Percentiles rank a stretch among this genome's conserved stretches.
These are phyloP conservation scores for Cladosporium sp. DNA, from an alignment of 2,329 filamentous ascomycete species.

Conservation along the genomic window DNA sequence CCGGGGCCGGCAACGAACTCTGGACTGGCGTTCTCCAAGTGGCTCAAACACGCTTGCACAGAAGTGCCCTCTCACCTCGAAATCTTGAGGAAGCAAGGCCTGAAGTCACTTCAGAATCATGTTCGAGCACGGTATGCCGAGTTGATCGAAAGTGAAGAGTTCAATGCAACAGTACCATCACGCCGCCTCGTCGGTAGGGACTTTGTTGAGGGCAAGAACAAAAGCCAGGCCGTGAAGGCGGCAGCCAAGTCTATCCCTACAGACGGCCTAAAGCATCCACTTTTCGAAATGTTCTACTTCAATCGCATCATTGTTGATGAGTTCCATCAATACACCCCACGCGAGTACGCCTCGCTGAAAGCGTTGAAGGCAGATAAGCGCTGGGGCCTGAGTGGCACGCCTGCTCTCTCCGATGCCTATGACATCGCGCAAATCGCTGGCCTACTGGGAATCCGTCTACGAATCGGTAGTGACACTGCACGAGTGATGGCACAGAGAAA, in stretches of 20 bases:
- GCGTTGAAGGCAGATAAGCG: slow-evolving; percentile 45
- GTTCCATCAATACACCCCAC: slow-evolving; percentile 50
- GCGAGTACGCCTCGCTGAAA: slow-evolving; percentile 39
- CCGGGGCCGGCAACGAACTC: slow-evolving; percentile 35
- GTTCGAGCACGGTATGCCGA: slow-evolving; percentile 21
- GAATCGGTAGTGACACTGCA: slow-evolving; percentile 45
- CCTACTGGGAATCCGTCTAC: slow-evolving; percentile 51
- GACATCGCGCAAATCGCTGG: slow-evolving; percentile 54
- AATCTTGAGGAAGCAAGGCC: slow-evolving; percentile 28
- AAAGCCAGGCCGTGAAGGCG: slow-evolving; percentile 11
- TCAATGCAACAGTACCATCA: slow-evolving; percentile 33
- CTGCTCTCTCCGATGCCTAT: slow-evolving; percentile 50
- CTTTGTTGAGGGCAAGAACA: slow-evolving; percentile 15
- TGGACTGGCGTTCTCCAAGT: slow-evolving; percentile 47
- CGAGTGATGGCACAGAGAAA: slow-evolving; percentile 41
- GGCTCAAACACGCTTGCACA: slow-evolving; percentile 37
- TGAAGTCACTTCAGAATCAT: slow-evolving; percentile 25
- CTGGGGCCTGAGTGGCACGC: slow-evolving; percentile 61
- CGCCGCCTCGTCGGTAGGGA: slow-evolving; percentile 27
- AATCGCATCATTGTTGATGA: slow-evolving; percentile 59
- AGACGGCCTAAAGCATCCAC: slow-evolving; percentile 9
- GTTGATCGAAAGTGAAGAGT: slow-evolving; percentile 29
- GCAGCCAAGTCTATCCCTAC: neutral
- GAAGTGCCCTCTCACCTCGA: slow-evolving; percentile 38
- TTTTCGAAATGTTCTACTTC: slow-evolving; percentile 56